Conservation (phyloP, 495 filamentous ascomycete species). For the Xanthoparmelia taractica region DNA sequence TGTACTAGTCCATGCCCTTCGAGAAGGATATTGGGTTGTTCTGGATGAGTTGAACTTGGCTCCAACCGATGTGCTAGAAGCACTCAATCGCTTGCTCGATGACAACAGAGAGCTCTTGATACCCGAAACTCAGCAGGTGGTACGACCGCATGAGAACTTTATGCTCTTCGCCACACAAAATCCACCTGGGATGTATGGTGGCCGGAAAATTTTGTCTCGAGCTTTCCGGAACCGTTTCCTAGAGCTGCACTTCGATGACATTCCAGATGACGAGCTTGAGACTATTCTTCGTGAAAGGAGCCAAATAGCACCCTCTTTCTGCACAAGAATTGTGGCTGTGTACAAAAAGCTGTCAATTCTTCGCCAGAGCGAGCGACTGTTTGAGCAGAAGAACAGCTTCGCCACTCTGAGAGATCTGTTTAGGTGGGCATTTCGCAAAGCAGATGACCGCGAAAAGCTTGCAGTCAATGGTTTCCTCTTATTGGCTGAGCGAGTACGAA, state of each 20-base stretch:
- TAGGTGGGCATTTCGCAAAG: slow-evolving; percentile 84
- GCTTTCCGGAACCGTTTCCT: slow-evolving; percentile 96
- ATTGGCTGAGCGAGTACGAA: slow-evolving; percentile 87
- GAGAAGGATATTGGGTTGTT: slow-evolving; percentile 95
- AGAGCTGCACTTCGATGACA: slow-evolving; percentile 96
- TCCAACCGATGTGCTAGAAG: slow-evolving; percentile 92
- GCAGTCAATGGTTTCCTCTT: slow-evolving; percentile 94
- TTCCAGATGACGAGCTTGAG: slow-evolving; percentile 90
- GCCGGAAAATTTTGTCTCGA: slow-evolving; percentile 82
- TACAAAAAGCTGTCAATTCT: slow-evolving; percentile 85
- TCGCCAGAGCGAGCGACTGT: slow-evolving; percentile 80
- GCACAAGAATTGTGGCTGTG: slow-evolving; percentile 80
- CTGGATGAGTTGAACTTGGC: slow-evolving; percentile 95
- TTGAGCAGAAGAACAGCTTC: slow-evolving; percentile 97
- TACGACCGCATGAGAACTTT: slow-evolving; percentile 87
- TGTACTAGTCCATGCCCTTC: slow-evolving; percentile 81
- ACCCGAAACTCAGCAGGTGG: slow-evolving; percentile 90
- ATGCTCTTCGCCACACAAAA: slow-evolving; percentile 99
- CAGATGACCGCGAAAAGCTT: slow-evolving; percentile 78
- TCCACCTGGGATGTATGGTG: slow-evolving; percentile 90
- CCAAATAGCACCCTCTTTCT: slow-evolving; percentile 85
- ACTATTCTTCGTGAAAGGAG: slow-evolving; percentile 83
- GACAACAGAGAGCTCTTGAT: slow-evolving; percentile 97
- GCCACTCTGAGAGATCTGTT: slow-evolving; percentile 95
- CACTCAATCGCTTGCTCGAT: slow-evolving; percentile 87